Evolutionary conservation across 1,284 basidiomycete species (phyloP), one percentile per base, ranked within the genome.

Genomic region (Grifola frondosa): DNA sequence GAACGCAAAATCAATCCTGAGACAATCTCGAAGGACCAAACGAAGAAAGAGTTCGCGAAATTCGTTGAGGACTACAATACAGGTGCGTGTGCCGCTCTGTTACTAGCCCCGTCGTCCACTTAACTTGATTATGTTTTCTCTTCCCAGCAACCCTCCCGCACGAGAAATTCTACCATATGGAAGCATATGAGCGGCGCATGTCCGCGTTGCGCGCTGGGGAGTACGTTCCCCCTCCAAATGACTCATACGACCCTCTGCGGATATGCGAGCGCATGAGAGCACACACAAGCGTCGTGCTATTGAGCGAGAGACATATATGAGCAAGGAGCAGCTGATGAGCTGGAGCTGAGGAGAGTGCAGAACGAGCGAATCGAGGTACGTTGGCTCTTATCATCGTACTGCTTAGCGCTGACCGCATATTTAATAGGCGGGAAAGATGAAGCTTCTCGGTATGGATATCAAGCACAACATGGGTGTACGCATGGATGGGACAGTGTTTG

Each of bases 151-250:
- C 91, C 3, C 73, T 94, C 3, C 88, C 92, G 3, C 86, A 94
- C 58, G 90, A 94, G 62, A 95, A 95, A 64, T 95, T 91, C 64
- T 94, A 94, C 65, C 78, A 91, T 58, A 88, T 94, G 74, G 78
- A 79, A 35, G 75, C 77, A 9, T 91, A 91, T 61, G 88, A 91
- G 50, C 71, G 73, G 19, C 81, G 87, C 34, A 94, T 94, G 92
- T 65, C 75, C 21, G 81, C 88, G 22, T 70, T 95, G 38, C 81
- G 91, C 23, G 74, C 81, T 23, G 92, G 92, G 30, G 88, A 90
- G 56, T 83, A 78, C 44, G 64, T 91, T 3, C 85, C 86, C 0
- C 80, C 85, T 5, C 57, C 78, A 2, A 75, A 81, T 41, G 80
- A 82, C 57, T 49, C 63, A 6, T 96, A 95, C 64, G 88, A 96